phyloP scores from a whole-genome alignment of 371 early-diverging fungal species.

The Mucor velutinosus region DNA sequence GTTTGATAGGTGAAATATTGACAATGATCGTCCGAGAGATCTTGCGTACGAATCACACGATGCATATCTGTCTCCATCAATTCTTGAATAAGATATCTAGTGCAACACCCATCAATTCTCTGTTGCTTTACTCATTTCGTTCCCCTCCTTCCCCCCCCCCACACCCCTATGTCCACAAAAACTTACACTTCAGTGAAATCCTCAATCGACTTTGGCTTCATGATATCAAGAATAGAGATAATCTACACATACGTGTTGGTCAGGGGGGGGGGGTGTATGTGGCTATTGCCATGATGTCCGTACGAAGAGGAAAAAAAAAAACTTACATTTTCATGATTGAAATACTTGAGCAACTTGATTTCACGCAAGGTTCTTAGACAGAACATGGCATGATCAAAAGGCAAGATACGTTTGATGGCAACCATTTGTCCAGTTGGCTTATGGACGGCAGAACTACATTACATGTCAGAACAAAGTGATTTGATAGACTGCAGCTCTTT shows the following conservation, averaged over 20 bases:
- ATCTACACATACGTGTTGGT: slow-evolving; percentile 55
- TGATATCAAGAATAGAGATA: slow-evolving; percentile 89
- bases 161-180: too few relatives aligned
- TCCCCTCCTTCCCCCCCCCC: too few relatives aligned
- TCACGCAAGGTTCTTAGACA: slow-evolving; percentile 86
- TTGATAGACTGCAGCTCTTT: neutral
- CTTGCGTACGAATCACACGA: slow-evolving; percentile 97
- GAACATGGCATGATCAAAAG: slow-evolving; percentile 89
- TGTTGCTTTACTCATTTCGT: neutral
- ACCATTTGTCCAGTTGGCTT: slow-evolving; percentile 87
- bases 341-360: slow-evolving; percentile 87
- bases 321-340: slow-evolving; percentile 82
- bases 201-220: slow-evolving; percentile 72
- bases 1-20: slow-evolving; percentile 99
- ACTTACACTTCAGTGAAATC: slow-evolving; percentile 87
- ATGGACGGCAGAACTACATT: slow-evolving; percentile 76
- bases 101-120: neutral
- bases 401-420: slow-evolving; percentile 91
- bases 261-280: neutral
- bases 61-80: slow-evolving; percentile 99
- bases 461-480: neutral
- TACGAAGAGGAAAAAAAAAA: too few relatives aligned
- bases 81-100: slow-evolving; percentile 72
- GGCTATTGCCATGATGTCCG: too few relatives aligned
- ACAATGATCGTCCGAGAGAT: slow-evolving; percentile 95